phyloP scores from a whole-genome alignment of 169 alveolate genomes.

The Plasmodium blacklocki region DNA sequence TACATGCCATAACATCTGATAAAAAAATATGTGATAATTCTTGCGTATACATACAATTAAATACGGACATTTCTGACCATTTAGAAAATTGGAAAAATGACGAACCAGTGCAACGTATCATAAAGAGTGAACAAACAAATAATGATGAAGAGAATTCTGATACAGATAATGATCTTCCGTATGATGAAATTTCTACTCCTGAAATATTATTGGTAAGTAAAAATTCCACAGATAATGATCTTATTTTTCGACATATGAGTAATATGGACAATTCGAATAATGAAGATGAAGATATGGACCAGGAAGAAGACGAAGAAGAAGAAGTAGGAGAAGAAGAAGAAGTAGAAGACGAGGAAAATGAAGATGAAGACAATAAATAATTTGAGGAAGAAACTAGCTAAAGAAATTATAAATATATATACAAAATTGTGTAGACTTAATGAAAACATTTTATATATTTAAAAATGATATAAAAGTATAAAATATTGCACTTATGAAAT shows the following conservation, averaged over 20 bases:
- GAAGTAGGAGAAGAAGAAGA: conserved; percentile 13
- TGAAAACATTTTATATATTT: no score
- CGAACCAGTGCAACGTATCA: background rate
- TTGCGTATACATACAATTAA: conserved; percentile 62
- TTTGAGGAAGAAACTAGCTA: background rate
- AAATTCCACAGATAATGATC: conserved; percentile 23
- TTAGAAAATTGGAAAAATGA: background rate
- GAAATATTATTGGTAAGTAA: conserved; percentile 46
- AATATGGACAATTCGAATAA: conserved; percentile 50
- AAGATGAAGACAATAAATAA: background rate
- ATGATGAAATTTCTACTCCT: conserved; percentile 31
- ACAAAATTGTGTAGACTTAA: no score
- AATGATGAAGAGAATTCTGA: background rate
- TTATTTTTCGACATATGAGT: conserved; percentile 51
- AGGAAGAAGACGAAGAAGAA: conserved; percentile 7
- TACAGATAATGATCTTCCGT: background rate
- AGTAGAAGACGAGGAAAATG: background rate
- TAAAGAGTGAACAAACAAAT: conserved; percentile 17
- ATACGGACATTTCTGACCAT: conserved; percentile 5
- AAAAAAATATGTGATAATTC: conserved; percentile 29
- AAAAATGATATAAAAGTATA: no score
- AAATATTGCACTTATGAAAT: no score
- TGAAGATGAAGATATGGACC: conserved; percentile 7
- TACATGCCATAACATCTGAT: conserved; percentile 74
- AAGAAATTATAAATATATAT: no score